Conservation (phyloP, 2,329 filamentous ascomycete genomes). For the Colletotrichum sublineola region DNA sequence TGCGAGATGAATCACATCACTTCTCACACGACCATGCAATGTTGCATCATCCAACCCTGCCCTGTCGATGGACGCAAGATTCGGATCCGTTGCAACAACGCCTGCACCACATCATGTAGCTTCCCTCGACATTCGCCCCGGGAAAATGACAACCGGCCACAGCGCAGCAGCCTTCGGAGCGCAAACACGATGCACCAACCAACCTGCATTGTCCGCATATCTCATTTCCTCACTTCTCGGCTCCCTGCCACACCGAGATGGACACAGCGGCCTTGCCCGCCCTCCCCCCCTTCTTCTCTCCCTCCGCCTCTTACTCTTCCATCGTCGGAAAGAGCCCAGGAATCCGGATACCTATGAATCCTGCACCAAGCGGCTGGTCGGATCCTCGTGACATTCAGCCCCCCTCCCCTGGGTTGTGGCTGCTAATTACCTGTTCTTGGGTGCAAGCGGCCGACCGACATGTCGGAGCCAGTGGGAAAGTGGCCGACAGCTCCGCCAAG, state of each 20-base stretch:
- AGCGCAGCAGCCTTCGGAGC: not conserved
- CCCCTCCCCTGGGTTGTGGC: conserved; percentile 19
- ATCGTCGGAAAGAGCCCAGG: conserved; percentile 3
- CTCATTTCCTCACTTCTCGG: not conserved
- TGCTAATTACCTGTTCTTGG: conserved; percentile 30
- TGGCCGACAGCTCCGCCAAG: conserved; percentile 27
- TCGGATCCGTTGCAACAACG: conserved; percentile 6
- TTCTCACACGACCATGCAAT: conserved; percentile 2
- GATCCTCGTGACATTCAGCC: conserved; percentile 21
- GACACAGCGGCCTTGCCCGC: not conserved
- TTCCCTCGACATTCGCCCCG: conserved; percentile 1
- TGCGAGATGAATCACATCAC: conserved; percentile 1
- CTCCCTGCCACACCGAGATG: not conserved
- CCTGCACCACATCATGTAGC: not conserved
- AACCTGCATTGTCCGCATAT: not conserved
- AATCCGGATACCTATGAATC: conserved; percentile 12
- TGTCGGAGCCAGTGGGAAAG: conserved; percentile 29
- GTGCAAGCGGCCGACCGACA: conserved; percentile 23
- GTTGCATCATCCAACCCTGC: conserved; percentile 10
- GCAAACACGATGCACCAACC: conserved; percentile 9
- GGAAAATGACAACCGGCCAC: conserved; percentile 2
- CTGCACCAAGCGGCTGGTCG: conserved; percentile 23
- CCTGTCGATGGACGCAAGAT: conserved; percentile 4
- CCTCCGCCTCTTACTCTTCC: not conserved
- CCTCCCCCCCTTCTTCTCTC: too few relatives aligned